phyloP scores from a whole-genome alignment of 2,329 filamentous ascomycete genomes.

The Fulvia fulva region DNA sequence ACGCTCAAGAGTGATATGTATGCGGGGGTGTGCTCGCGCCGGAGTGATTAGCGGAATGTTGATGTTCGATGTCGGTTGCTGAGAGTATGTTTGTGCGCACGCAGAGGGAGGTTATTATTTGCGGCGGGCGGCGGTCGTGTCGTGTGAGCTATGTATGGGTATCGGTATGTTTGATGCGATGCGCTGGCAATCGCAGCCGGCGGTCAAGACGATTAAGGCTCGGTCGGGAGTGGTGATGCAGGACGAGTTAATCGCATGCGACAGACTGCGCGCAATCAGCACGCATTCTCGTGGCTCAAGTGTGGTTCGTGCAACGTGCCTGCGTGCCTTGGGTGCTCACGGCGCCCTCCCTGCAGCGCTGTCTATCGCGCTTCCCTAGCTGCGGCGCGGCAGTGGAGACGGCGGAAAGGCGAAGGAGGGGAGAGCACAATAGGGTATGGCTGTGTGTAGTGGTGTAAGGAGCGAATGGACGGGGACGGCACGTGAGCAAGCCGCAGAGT shows the following conservation, averaged over 20 bases:
- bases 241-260: slow-evolving; percentile 3
- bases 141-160: neutral
- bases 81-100: neutral
- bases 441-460: neutral
- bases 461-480: neutral
- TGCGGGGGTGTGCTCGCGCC: slow-evolving; percentile 6
- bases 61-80: neutral
- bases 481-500: neutral
- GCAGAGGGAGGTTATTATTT: neutral
- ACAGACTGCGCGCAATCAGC: slow-evolving; percentile 9
- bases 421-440: neutral
- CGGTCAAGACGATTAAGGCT: slow-evolving; percentile 1
- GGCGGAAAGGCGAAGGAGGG: neutral
- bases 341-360: slow-evolving; percentile 3
- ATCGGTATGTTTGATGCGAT: slow-evolving; percentile 1
- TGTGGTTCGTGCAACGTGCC: slow-evolving; percentile 19
- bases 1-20: slow-evolving; percentile 12
- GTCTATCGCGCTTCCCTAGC: slow-evolving; percentile 12
- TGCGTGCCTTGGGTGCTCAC: slow-evolving; percentile 6
- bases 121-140: neutral
- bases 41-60: neutral
- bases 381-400: slow-evolving; percentile 5
- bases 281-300: slow-evolving; percentile 14
- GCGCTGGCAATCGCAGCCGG: slow-evolving; percentile 4
- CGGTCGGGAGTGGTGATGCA: slow-evolving; percentile 7